A percentile compares a stretch with the other conserved stretches of the same genome.
Evolutionary conservation across 31 red algal species (phyloP).

Genomic region (Asparagopsis taxiformis): DNA sequence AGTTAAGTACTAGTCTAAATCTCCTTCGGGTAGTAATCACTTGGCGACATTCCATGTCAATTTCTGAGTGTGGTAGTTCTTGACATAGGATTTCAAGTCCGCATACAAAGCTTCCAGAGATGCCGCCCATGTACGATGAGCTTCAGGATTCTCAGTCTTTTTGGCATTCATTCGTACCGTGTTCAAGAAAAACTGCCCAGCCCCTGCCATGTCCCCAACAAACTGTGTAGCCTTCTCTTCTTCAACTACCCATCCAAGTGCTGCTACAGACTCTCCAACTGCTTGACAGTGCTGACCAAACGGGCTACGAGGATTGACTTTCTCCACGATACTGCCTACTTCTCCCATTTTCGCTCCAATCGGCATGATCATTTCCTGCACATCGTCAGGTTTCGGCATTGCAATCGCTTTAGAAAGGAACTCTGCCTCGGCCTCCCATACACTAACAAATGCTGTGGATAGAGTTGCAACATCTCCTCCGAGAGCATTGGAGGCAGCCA

Average conservation of each 20-base stretch:
- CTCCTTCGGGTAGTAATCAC: too few species aligned
- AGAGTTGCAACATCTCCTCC: constrained; percentile 69
- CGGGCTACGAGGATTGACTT: constrained; percentile 43
- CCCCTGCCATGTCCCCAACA: constrained; percentile 74
- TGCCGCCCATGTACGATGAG: constrained; percentile 59
- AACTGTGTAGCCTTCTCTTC: constrained; percentile 80
- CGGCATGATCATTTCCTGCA: constrained; percentile 46
- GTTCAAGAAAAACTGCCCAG: constrained; percentile 80
- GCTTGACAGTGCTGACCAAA: constrained; percentile 66
- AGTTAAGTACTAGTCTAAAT: too few species aligned
- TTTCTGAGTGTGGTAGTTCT: constrained; percentile 84
- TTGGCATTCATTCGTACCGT: constrained; percentile 75
- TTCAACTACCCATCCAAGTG: constrained; percentile 85
- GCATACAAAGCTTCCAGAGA: constrained; percentile 59
- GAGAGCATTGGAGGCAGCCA: constrained; percentile 58
- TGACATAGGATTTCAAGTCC: constrained; percentile 77
- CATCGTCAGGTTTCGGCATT: constrained; percentile 75
- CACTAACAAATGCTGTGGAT: constrained; percentile 41
- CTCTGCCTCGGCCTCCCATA: constrained; percentile 71
- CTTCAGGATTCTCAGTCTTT: constrained; percentile 59
- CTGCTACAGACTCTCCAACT: constrained; percentile 70
- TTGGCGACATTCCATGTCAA: constrained; percentile 70
- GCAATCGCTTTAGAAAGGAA: constrained; percentile 54
- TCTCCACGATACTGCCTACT: constrained; percentile 31
- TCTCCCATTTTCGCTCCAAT: constrained; percentile 74